Evolutionary conservation across 1,284 basidiomycete species (phyloP).

Genomic region (Clitocybe nebularis): DNA sequence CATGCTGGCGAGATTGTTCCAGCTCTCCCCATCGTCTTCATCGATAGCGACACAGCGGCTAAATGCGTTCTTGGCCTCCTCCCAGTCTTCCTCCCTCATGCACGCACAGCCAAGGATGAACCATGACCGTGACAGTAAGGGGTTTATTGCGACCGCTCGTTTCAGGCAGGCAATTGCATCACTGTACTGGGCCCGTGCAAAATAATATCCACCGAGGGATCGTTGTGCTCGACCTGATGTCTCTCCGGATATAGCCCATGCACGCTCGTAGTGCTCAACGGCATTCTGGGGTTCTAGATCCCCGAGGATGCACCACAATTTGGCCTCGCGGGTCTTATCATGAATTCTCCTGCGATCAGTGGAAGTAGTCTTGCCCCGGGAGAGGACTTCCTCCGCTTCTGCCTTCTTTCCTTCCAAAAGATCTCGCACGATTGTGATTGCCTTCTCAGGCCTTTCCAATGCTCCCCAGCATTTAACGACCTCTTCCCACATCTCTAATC

Average conservation of each 20-base stretch:
- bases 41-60: constrained; percentile 85
- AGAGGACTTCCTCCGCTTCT: constrained; percentile 74
- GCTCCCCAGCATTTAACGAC: constrained; percentile 82
- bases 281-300: constrained; percentile 80
- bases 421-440: constrained; percentile 75
- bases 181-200: constrained; percentile 61
- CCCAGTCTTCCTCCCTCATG: constrained; percentile 81
- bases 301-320: constrained; percentile 94
- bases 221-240: constrained; percentile 89
- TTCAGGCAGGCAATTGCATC: constrained; percentile 68
- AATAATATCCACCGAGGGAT: constrained; percentile 84
- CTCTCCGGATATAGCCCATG: constrained; percentile 79
- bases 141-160: constrained; percentile 83
- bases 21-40: constrained; percentile 96
- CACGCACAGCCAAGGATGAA: constrained; percentile 93
- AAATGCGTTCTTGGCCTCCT: constrained; percentile 82
- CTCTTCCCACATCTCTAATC: constrained; percentile 97
- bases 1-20: constrained; percentile 96
- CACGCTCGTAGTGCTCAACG: constrained; percentile 72
- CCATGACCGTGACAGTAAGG: constrained; percentile 86
- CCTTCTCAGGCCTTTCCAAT: constrained; percentile 77
- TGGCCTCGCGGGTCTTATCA: constrained; percentile 77
- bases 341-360: constrained; percentile 42
- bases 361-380: constrained; percentile 51
- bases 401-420: constrained; percentile 78